phyloP scores from a whole-genome alignment of 148 eudicot genomes.

The Vaccinium vitisidaea region DNA sequence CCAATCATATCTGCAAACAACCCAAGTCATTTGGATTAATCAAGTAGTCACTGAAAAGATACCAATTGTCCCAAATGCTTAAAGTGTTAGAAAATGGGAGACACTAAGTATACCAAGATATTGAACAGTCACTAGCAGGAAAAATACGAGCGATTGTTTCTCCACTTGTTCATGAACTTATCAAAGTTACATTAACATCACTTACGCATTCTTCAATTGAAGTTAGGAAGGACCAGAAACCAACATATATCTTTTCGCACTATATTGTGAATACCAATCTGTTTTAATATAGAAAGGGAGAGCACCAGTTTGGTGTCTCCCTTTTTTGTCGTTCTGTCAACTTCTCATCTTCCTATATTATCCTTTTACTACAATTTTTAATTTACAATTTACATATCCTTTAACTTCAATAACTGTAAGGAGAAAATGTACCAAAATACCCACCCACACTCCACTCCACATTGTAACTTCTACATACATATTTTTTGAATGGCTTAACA shows the following conservation, averaged over 20 bases:
- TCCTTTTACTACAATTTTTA: no score
- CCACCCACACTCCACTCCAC: no score
- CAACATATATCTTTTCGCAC: not conserved
- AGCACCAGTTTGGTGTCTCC: no score
- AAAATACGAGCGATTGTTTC: not conserved
- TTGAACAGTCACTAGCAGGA: not conserved
- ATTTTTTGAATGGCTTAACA: no score
- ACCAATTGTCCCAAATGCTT: not conserved
- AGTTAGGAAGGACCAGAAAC: not conserved
- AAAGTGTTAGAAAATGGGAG: not conserved
- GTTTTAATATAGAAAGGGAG: no score
- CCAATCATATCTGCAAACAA: conserved; percentile 69
- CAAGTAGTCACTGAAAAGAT: not conserved
- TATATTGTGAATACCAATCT: not conserved
- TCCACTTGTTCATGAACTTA: not conserved
- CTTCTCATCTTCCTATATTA: no score
- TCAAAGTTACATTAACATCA: not conserved
- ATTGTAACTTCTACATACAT: no score
- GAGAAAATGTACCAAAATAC: no score
- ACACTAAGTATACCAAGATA: not conserved
- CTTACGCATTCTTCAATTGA: not conserved
- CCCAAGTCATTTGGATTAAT: not conserved
- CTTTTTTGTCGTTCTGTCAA: no score
- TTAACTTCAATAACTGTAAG: no score
- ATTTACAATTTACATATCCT: no score